Conservation (phyloP, 169 alveolate genomes). For the Theileria annulata region DNA sequence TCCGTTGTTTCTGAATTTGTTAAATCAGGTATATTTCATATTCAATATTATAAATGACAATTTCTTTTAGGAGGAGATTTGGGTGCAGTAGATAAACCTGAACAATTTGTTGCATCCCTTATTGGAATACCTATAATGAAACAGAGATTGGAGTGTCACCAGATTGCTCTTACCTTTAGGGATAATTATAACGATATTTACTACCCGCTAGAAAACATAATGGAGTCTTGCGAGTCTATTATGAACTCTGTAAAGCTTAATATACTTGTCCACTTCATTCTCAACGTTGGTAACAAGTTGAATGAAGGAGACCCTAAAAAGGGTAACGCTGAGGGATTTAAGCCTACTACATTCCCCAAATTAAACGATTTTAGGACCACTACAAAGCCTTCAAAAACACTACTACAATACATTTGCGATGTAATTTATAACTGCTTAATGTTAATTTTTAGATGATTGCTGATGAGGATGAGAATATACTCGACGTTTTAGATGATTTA, state of each 20-base stretch:
- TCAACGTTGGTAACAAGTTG: slow-evolving; percentile 83
- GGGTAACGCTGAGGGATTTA: slow-evolving; percentile 88
- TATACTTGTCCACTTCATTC: slow-evolving; percentile 78
- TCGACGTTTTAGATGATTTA: slow-evolving; percentile 66
- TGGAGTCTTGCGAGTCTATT: slow-evolving; percentile 81
- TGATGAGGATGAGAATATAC: slow-evolving; percentile 61
- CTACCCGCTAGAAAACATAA: slow-evolving; percentile 76
- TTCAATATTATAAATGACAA: background rate
- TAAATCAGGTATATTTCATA: slow-evolving; percentile 27
- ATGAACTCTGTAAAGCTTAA: slow-evolving; percentile 71
- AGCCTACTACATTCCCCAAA: slow-evolving; percentile 83
- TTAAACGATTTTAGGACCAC: slow-evolving; percentile 83
- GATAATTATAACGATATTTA: slow-evolving; percentile 79
- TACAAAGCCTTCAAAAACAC: slow-evolving; percentile 85
- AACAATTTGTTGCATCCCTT: slow-evolving; percentile 87
- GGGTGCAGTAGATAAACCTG: slow-evolving; percentile 85
- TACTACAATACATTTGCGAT: slow-evolving; percentile 83
- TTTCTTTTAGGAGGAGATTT: slow-evolving; percentile 80
- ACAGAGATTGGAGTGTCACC: slow-evolving; percentile 84
- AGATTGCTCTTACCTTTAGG: slow-evolving; percentile 80
- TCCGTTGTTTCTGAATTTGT: slow-evolving; percentile 84
- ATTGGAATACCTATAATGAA: slow-evolving; percentile 84
- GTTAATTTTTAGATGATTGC: slow-evolving; percentile 55
- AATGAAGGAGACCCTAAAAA: slow-evolving; percentile 86
- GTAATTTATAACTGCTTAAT: slow-evolving; percentile 23